These are phyloP conservation scores for Wickerhamomyces chambardii DNA, from an alignment of 805 yeast species.

Conservation along the genomic window DNA sequence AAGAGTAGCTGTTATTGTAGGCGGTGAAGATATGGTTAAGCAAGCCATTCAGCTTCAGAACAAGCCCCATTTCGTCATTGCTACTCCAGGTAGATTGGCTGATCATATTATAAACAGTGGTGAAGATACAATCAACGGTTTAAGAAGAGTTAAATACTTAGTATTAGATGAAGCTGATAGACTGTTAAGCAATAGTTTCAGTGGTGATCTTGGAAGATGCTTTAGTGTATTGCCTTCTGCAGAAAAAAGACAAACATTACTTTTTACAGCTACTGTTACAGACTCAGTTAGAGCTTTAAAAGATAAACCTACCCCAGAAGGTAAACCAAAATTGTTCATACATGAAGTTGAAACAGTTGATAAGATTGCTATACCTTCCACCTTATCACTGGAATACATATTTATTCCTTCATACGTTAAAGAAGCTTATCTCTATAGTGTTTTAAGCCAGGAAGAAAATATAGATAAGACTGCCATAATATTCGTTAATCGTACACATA, in stretches of 20 bases:
- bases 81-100: slow-evolving; percentile 95
- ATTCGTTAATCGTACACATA: slow-evolving; percentile 83
- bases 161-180: slow-evolving; percentile 97
- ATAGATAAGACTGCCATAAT: slow-evolving; percentile 67
- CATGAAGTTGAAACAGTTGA: slow-evolving; percentile 73
- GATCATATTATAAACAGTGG: slow-evolving; percentile 86
- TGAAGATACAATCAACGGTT: slow-evolving; percentile 75
- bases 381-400: slow-evolving; percentile 55
- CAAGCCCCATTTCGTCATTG: slow-evolving; percentile 90
- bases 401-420: slow-evolving; percentile 83
- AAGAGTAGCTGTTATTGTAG: slow-evolving; percentile 76
- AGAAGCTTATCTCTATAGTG: slow-evolving; percentile 74
- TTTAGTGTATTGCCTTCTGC: slow-evolving; percentile 65
- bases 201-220: slow-evolving; percentile 68
- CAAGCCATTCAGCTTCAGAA: slow-evolving; percentile 77
- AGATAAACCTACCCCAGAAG: slow-evolving; percentile 46
- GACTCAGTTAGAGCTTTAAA: slow-evolving; percentile 81
- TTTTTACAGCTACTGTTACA: slow-evolving; percentile 95
- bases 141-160: slow-evolving; percentile 68
- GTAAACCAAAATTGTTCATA: slow-evolving; percentile 47
- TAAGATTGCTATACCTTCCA: slow-evolving; percentile 72
- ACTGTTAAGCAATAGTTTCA: slow-evolving; percentile 74
- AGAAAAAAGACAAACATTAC: slow-evolving; percentile 69
- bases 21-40: slow-evolving; percentile 90
- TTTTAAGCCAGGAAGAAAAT: slow-evolving; percentile 56